These are phyloP conservation scores for Diaporthe ampelina DNA, from an alignment of 2,329 filamentous ascomycete species.

Conservation along the genomic window DNA sequence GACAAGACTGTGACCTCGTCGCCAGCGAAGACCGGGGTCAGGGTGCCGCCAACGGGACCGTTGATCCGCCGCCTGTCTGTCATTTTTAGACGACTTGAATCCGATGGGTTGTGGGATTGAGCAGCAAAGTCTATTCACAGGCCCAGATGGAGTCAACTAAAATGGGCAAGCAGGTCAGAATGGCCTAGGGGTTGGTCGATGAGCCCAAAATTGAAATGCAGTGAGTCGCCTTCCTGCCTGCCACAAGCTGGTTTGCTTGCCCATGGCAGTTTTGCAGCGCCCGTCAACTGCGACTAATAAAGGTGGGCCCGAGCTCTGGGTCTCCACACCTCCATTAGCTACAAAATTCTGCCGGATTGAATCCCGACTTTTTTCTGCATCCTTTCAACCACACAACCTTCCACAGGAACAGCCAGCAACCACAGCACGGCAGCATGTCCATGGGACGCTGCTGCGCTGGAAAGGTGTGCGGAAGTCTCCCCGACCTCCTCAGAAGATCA, in stretches of 20 bases:
- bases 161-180: background rate
- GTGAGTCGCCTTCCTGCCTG: background rate
- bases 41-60: conserved; percentile 83
- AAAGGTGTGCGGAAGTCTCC: background rate
- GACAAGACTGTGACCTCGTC: conserved; percentile 58
- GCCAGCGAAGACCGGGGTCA: conserved; percentile 73
- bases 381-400: conserved; percentile 32
- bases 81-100: conserved; percentile 66
- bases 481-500: background rate
- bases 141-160: background rate
- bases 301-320: conserved; percentile 24
- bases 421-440: background rate
- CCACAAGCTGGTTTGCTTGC: conserved; percentile 1
- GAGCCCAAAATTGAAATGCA: background rate
- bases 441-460: background rate
- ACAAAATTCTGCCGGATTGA: conserved; percentile 42
- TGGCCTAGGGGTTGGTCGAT: background rate
- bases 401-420: background rate
- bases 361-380: conserved; percentile 34
- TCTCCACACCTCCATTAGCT: conserved; percentile 39
- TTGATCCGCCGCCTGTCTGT: conserved; percentile 92
- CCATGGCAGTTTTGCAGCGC: conserved; percentile 15
- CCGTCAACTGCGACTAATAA: background rate
- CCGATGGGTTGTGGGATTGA: background rate
- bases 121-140: background rate